Evolutionary conservation across 1,139 yeast species (phyloP).

Genomic region (Yamadazyma sp.): DNA sequence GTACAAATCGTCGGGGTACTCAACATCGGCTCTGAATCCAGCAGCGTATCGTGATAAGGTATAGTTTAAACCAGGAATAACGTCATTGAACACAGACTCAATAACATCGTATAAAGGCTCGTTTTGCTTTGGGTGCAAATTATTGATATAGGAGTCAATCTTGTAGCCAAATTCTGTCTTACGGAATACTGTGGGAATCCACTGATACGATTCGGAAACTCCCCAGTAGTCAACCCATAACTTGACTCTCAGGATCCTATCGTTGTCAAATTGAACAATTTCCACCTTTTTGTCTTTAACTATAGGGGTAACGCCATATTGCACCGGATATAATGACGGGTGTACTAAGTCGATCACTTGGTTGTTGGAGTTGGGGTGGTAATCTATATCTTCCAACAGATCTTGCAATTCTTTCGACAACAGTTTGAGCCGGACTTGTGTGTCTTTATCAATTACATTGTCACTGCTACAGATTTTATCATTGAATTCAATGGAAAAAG

Average conservation of each 20-base stretch:
- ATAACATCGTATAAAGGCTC: slow-evolving; percentile 27
- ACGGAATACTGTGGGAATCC: too few species aligned
- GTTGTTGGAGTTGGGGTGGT: slow-evolving; percentile 38
- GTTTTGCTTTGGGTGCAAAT: slow-evolving; percentile 33
- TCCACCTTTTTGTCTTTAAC: slow-evolving; percentile 10
- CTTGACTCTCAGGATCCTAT: slow-evolving; percentile 17
- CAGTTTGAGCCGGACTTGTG: slow-evolving; percentile 11
- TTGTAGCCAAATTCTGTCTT: slow-evolving; percentile 9
- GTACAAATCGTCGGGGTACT: too few species aligned
- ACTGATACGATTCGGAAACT: too few species aligned
- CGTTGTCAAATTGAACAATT: slow-evolving; percentile 14
- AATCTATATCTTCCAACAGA: slow-evolving; percentile 25
- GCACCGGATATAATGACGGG: slow-evolving; percentile 43
- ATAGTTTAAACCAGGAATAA: slow-evolving; percentile 26
- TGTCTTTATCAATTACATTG: slow-evolving; percentile 10
- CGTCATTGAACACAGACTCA: slow-evolving; percentile 23
- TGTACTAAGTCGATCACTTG: slow-evolving; percentile 44
- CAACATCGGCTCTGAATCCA: slow-evolving; percentile 17
- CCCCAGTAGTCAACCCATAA: slow-evolving; percentile 12
- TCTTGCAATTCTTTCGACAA: slow-evolving; percentile 13
- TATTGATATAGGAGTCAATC: slow-evolving; percentile 38
- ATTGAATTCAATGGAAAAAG: slow-evolving; percentile 17
- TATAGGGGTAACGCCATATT: slow-evolving; percentile 33
- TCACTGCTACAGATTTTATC: slow-evolving; percentile 21
- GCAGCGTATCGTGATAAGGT: slow-evolving; percentile 25